Base-by-base conservation (phyloP, 2,329 filamentous ascomycete genomes). In the Penicillium sp. region DNA sequence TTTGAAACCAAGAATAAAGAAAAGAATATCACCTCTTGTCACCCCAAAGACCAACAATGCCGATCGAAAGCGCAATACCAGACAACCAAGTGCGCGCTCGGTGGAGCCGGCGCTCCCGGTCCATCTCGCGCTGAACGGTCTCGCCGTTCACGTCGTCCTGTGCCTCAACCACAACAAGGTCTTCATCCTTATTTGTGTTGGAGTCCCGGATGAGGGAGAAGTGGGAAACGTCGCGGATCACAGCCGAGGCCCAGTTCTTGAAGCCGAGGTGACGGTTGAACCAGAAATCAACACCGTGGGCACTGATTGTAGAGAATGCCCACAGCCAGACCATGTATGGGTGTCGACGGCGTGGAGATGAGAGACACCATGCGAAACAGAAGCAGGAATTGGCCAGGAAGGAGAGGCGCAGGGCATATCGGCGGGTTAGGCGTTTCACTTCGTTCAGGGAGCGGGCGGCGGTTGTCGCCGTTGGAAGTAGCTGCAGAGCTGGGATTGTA, bases 261-360 rank as follows among this genome's bases (percentile, higher is more conserved):
- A 78, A 74, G 29, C 86, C 81, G 43, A 82, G 80, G 25, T 89
- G 77, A 10, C 89, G 84, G 75, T 91, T 88, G 75, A 89, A 90
- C 80, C 85, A 90, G 46, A 85, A 83, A 73, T 91, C 88, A 80
- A 90, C 84, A 60, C 80, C 80, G 59, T 74, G 73, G 38, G 75
- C 62, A 67, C 75, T 71, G 29, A 78, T 60, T 15, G 80, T 77
- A 1, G 79, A 72, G 57, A 92, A 82, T 27, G 91, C 77, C 3
- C 87, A 86, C 15, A 91, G 91, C 86, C 94, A 97, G 58, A 97
- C 77, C 27, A 97, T 86, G 73, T 96, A 97, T 0, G 93, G 93
- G 73, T 97, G 93, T 71, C 89, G 87, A 66, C 85, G 82, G 56
- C 86, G 84, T 27, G 85, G 82, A 0, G 92, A 89, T 2, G 92